Base-by-base conservation (phyloP, 495 filamentous ascomycete genomes). In the Podospora pseudocomata region DNA sequence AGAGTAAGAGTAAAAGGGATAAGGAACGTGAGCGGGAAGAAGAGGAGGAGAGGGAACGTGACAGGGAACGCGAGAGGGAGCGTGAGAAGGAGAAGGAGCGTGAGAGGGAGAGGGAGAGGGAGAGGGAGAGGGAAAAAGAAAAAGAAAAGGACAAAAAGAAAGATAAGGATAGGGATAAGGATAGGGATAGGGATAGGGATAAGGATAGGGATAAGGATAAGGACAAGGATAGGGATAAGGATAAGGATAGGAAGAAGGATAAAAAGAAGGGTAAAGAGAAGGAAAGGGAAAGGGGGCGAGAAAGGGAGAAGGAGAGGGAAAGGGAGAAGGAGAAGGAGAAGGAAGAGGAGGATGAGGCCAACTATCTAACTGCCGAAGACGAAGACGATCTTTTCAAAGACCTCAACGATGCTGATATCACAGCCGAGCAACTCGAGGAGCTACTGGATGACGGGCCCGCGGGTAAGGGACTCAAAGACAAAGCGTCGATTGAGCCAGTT, bases 341-440 rank as follows among this genome's bases (percentile, higher is more conserved):
- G 61, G 28, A 63, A 65, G 64, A n/a, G 55, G 32, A 60, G n/a
- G 39, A 49, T 13, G 39, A 49, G 39, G 39, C 39, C 39, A 49
- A 49, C 39, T 49, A 58, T n/a, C 20, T 49, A 15, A 23, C 15
- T 16, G 32, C 53, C 60, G 26, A 11, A n/a, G 72, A 66, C 39
- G 68, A 71, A 18, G 69, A 75, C 28, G 72, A 70, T 65, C 73
- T 77, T 13, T 73, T 79, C 70, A 77, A 80, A 23, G 77, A 77
- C 16, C 71, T 79, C 67, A 77, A 80, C n/a, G 76, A 77, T 65
- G 72, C 81, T 20, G 73, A 82, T 28, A 71, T 82, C 20, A 80
- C 80, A 26, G 64, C 77, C 13, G 81, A 83, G 63, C 69, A 82
- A 63, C 72, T 78, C 34, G 75, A 75, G 16, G 75, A 77, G 26